Conservation (phyloP, 2,329 filamentous ascomycete species). For the Colletotrichum aenigma region DNA sequence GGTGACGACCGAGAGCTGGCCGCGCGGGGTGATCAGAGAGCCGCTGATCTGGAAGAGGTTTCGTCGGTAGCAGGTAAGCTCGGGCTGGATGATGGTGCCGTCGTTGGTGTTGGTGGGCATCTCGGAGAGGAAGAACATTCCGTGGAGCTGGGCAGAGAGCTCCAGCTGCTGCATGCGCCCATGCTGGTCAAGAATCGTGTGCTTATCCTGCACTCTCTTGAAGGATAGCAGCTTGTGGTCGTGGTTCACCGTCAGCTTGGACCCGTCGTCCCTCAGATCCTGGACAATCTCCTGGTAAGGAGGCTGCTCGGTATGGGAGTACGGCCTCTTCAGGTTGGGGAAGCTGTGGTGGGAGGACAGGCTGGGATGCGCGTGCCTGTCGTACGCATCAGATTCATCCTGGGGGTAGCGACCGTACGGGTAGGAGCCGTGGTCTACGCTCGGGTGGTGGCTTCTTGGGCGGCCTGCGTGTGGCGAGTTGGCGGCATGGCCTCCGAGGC, state of each 20-base stretch:
- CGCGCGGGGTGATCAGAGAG: constrained; percentile 79
- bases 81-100: constrained; percentile 68
- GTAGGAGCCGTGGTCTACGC: constrained; percentile 55
- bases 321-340: constrained; percentile 61
- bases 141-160: constrained; percentile 76
- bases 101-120: constrained; percentile 69
- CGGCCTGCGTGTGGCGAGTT: constrained; percentile 53
- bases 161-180: constrained; percentile 66
- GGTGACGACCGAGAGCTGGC: constrained; percentile 78
- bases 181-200: constrained; percentile 64
- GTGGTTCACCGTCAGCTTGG: constrained; percentile 61
- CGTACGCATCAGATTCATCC: constrained; percentile 59
- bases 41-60: constrained; percentile 97
- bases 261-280: constrained; percentile 62
- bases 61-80: constrained; percentile 93
- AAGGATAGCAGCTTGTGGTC: constrained; percentile 67
- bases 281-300: constrained; percentile 66
- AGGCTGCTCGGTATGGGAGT: constrained; percentile 58
- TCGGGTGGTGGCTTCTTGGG: constrained; percentile 53
- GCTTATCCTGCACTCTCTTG: constrained; percentile 61
- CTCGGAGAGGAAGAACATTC: constrained; percentile 89
- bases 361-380: constrained; percentile 53
- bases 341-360: constrained; percentile 57
- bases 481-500: constrained; percentile 49
- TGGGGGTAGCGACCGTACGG: constrained; percentile 59